phyloP scores from a whole-genome alignment of 768 basidiomycete species.

The Flagelloscypha sp. region DNA sequence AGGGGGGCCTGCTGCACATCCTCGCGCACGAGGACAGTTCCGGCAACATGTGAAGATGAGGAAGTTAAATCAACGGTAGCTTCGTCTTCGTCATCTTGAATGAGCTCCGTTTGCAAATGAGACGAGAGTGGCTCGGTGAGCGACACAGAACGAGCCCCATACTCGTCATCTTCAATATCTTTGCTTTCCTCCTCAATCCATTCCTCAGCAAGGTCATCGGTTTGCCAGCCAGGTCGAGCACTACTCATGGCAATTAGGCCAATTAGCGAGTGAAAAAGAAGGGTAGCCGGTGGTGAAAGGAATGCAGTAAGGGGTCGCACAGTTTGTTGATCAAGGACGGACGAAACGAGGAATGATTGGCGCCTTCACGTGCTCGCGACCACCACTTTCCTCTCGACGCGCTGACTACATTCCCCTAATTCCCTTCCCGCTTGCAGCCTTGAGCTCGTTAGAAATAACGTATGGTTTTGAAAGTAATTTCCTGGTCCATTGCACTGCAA shows the following conservation, averaged over 20 bases:
- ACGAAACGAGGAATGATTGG: no score
- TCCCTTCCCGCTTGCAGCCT: no score
- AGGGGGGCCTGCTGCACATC: slow-evolving; percentile 49
- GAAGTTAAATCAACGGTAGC: slow-evolving; percentile 18
- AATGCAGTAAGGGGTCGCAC: no score
- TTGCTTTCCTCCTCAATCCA: slow-evolving; percentile 43
- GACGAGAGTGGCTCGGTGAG: slow-evolving; percentile 50
- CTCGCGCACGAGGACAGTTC: slow-evolving; percentile 75
- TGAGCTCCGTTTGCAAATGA: slow-evolving; percentile 38
- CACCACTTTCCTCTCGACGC: no score
- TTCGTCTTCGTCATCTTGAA: slow-evolving; percentile 23
- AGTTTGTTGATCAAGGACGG: no score
- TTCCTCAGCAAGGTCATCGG: slow-evolving; percentile 57
- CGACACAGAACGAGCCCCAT: slow-evolving; percentile 51
- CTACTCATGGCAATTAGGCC: slow-evolving; percentile 2
- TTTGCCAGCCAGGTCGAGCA: slow-evolving; percentile 42
- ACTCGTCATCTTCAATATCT: slow-evolving; percentile 18
- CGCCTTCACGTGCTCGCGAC: no score
- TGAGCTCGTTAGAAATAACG: no score
- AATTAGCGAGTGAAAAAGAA: no score
- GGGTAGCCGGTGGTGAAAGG: slow-evolving; percentile 15
- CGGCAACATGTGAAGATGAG: slow-evolving; percentile 30
- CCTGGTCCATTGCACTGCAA: no score
- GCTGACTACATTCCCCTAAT: no score
- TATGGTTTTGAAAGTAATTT: no score